A percentile compares a stretch with the other conserved stretches of the same genome.
Evolutionary conservation across 805 yeast species (phyloP).

Genomic region (Candida succiphila): DNA sequence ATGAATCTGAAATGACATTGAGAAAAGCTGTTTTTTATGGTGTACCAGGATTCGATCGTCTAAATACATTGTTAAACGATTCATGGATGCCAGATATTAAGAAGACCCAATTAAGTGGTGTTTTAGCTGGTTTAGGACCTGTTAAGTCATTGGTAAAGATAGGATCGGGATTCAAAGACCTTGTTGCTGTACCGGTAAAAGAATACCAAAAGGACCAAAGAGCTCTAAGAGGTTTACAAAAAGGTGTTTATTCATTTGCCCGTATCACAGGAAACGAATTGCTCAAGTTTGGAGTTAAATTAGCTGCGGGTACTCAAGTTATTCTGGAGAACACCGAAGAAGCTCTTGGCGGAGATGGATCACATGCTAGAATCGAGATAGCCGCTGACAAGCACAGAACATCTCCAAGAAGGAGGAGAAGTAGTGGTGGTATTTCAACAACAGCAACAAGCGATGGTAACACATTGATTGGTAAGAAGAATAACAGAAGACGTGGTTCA

Average conservation of each 20-base stretch:
- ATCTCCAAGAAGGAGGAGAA: neutral
- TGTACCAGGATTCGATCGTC: conserved; percentile 56
- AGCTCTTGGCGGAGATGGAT: conserved; percentile 65
- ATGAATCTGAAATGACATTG: conserved; percentile 69
- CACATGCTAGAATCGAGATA: conserved; percentile 29
- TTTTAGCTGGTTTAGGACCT: conserved; percentile 79
- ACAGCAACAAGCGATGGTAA: neutral
- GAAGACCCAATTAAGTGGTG: conserved; percentile 69
- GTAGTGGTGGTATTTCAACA: neutral
- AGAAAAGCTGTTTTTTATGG: conserved; percentile 63
- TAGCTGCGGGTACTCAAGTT: conserved; percentile 84
- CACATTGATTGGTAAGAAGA: neutral
- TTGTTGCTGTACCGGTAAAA: conserved; percentile 61
- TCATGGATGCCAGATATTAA: conserved; percentile 86
- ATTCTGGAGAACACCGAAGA: conserved; percentile 74
- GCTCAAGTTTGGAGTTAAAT: conserved; percentile 69
- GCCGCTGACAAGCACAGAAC: neutral
- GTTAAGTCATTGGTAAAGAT: conserved; percentile 66
- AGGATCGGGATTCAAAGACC: conserved; percentile 67
- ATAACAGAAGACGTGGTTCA: neutral
- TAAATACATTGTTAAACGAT: conserved; percentile 47
- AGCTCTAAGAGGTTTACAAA: conserved; percentile 57
- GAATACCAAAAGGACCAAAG: conserved; percentile 72
- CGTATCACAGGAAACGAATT: conserved; percentile 74
- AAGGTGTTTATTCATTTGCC: conserved; percentile 66